Conservation (phyloP, 441 rosid genomes). For the Melastoma candidum region DNA sequence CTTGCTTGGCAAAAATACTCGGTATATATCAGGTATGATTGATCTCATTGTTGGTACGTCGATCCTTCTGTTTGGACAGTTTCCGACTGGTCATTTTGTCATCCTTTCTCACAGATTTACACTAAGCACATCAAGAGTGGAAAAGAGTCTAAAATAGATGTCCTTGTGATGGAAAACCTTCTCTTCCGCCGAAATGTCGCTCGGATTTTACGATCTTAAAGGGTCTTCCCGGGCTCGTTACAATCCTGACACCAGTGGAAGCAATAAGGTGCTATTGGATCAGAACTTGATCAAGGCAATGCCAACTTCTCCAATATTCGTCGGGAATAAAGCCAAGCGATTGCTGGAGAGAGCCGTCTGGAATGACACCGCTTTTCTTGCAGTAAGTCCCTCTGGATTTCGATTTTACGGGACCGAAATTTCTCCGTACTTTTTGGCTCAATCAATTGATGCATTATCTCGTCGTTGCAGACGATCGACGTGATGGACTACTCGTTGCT, state of each 20-base stretch:
- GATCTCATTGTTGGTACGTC: background rate
- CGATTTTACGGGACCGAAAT: no score
- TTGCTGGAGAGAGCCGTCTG: conserved; percentile 19
- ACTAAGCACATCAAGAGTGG: conserved; percentile 15
- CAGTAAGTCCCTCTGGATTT: background rate
- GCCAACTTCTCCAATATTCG: conserved; percentile 17
- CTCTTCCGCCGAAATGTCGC: conserved; percentile 14
- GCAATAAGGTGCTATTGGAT: conserved; percentile 16
- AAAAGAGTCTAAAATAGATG: conserved; percentile 17
- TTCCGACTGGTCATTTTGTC: background rate
- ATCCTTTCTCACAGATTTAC: conserved; percentile 5
- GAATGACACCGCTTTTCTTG: conserved; percentile 14
- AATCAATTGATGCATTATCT: no score
- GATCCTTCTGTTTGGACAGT: background rate
- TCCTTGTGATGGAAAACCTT: conserved; percentile 19
- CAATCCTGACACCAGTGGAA: conserved; percentile 15
- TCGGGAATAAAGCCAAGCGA: conserved; percentile 15
- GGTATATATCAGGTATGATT: conserved; percentile 17
- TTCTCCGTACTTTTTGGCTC: no score
- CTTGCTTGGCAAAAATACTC: conserved; percentile 16
- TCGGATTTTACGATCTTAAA: conserved; percentile 16
- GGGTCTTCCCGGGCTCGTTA: conserved; percentile 16
- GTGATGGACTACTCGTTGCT: no score
- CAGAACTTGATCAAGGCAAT: conserved; percentile 15
- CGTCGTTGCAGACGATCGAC: no score